Evolutionary conservation across 2,329 filamentous ascomycete genomes (phyloP), one percentile per base, ranked within the genome.

Genomic region (Fonsecaea pedrosoi): DNA sequence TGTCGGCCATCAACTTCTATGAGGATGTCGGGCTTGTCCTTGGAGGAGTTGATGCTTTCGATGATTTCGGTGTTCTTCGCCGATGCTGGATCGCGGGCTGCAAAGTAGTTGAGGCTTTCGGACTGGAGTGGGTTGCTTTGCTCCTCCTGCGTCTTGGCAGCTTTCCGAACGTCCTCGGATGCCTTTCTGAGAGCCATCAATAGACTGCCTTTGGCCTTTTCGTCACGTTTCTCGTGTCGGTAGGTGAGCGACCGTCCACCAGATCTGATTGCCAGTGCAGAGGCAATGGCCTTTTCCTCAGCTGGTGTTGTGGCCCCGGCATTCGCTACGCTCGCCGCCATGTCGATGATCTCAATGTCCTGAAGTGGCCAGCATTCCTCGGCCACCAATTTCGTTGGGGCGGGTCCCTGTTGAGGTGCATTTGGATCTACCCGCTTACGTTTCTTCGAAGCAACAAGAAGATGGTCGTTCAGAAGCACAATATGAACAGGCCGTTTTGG

Each of bases 1-100:
- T 97, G 94, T 74, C 96, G 96, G 57, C 95, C 95, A 74, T 98
- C 95, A 13, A 97, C 92, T 74, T 99, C 95, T 72, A 99, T 94
- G 63, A 97, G 86, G 81, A 97, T 90, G 68, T 84, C 87, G 18
- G 82, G 81, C 45, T 82, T 82, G 77, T 96, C 92, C 75, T 92
- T 92, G 73, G 90, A 88, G 69, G 89, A 88, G 1, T 92, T 92
- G 9, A 93, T 80, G 7, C 87, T 90, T 75, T 95, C 92, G 13
- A 96, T 84, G 2, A 95, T 82, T 66, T 94, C 91, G 0, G 90
- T 88, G 78, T 94, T 93, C 74, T 92, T 90, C 50, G 94, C 82
- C 30, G 94, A 83, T 0, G 89, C 88, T 0, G 91, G 89, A 69
- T 95, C 92, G 69, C 92, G 86, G 4, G 89, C 90, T 1, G 92